Evolutionary conservation across 139 green algal species (phyloP), one percentile per base, ranked within the genome.

Genomic region (Diplosphaera chodatii): DNA sequence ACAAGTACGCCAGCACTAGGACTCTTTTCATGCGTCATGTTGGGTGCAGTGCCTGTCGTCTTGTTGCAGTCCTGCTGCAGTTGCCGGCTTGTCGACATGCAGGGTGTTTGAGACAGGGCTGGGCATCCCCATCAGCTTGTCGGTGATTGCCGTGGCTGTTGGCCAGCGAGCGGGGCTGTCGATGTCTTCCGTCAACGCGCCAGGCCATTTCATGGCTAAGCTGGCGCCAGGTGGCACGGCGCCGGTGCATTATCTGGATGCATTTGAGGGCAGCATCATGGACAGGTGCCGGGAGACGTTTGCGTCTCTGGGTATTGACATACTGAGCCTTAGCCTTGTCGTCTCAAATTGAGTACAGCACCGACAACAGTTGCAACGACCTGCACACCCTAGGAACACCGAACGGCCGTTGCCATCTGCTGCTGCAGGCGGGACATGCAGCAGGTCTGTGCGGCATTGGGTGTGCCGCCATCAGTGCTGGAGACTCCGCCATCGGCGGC

Each of bases 101-200:
- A 59, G 48, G 48, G 48, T 59, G 16, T 59, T 59, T 25, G 8
- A 21, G 16, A n/a, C 48, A 3, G 48, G 78, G 3, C 65, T 73
- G 28, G 87, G 87, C 70, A 90, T 91, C 77, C 87, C 86, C 31
- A 87, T 90, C 66, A 78, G 40, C 33, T 73, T 91, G n/a, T 82
- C 77, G 0, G 41, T 87, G 18, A 32, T 90, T 16, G 77, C 89
- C n/a, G 74, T 78, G 20, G 77, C 82, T 67, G 80, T 92, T 33
- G 87, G 72, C 21, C 33, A 55, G 23, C 33, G 73, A 0, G 83
- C 74, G 10, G 86, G 85, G 30, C 78, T 91, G 65, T 70, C 66
- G 20, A 32, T 87, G 18, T 31, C 64, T 25, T 69, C 48, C 34
- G 62, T 74, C 34, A 30, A 63, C 30, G 78, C 87, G 62, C 83